Base-by-base conservation (phyloP, 768 basidiomycete genomes). In the Plicaturopsis crispa region DNA sequence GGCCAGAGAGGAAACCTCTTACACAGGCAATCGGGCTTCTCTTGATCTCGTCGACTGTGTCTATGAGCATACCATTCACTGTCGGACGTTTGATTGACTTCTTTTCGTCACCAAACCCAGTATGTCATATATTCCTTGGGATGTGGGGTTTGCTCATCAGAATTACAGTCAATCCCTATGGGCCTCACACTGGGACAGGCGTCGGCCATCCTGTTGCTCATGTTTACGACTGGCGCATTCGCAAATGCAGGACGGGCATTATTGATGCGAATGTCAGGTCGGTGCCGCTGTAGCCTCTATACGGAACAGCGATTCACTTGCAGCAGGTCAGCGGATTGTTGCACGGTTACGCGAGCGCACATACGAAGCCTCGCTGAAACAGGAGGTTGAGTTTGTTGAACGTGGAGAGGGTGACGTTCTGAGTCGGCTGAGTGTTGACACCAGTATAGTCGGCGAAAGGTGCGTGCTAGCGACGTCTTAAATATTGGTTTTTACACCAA, bases 81-180 rank as follows among this genome's bases (percentile, higher is more conserved):
- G 82, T 97, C 50, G 94, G 94, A 7, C 87, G 80, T 56, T 67
- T 98, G 36, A 96, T 99, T 44, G 93, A 97, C 62, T 91, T 84
- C 63, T 98, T 96, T 60, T 80, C 84, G 1, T 65, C 80, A 6
- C 47, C 72, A 1, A 70, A 73, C 48, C 78, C 80, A n/a, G 89
- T 91, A 53, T 45, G 78, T 66, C 16, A 42, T 42, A 33, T 31
- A 33, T 24, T 18, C 30, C 19, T 20, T 20, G 30, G 37, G 38
- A 12, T 20, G 36, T 28, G 23, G 16, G 20, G 35, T 32, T 39
- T 6, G 6, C 24, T 33, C 17, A 36, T 28, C 12, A 35, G 20
- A 39, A 41, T 12, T 33, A 7, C 35, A 85, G 81, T 69, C 80
- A 68, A 80, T 89, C 41, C 87, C 93, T 17, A 70, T 85, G 14